Evolutionary conservation across 2,329 filamentous ascomycete genomes (phyloP).

Genomic region (Hysterium pulicare): DNA sequence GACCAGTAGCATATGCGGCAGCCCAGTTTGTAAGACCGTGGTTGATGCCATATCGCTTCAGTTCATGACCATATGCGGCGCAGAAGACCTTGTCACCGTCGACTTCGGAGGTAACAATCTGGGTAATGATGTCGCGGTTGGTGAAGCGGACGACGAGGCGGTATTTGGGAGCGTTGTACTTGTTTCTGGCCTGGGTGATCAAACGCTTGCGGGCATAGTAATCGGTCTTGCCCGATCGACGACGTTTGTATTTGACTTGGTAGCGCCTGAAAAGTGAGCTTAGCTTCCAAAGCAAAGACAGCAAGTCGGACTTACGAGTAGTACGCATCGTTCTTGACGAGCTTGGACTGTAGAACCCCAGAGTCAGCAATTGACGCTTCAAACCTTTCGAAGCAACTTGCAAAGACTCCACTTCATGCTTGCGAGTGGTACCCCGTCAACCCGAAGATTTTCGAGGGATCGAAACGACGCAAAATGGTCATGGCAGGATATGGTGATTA

Average conservation of each 20-base stretch:
- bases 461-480: slow-evolving; percentile 2
- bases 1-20: slow-evolving; percentile 92
- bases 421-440: slow-evolving; percentile 13
- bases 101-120: slow-evolving; percentile 96
- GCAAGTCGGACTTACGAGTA: slow-evolving; percentile 69
- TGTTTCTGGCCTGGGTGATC: slow-evolving; percentile 99
- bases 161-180: slow-evolving; percentile 99
- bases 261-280: slow-evolving; percentile 66
- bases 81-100: slow-evolving; percentile 94
- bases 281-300: slow-evolving; percentile 12
- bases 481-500: slow-evolving; percentile 15
- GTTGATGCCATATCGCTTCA: slow-evolving; percentile 93
- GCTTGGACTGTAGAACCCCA: slow-evolving; percentile 75
- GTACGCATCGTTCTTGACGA: slow-evolving; percentile 97
- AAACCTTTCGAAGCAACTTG: slow-evolving; percentile 97
- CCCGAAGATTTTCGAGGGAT: slow-evolving; percentile 11
- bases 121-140: slow-evolving; percentile 98
- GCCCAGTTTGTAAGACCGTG: slow-evolving; percentile 99
- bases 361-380: slow-evolving; percentile 99
- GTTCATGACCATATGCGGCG: slow-evolving; percentile 93
- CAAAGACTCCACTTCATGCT: slow-evolving; percentile 32
- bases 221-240: slow-evolving; percentile 95
- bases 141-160: slow-evolving; percentile 98
- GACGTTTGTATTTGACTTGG: slow-evolving; percentile 99
- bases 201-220: slow-evolving; percentile 99